phyloP scores from a whole-genome alignment of 495 filamentous ascomycete species.

The Stereocaulon alpinum region DNA sequence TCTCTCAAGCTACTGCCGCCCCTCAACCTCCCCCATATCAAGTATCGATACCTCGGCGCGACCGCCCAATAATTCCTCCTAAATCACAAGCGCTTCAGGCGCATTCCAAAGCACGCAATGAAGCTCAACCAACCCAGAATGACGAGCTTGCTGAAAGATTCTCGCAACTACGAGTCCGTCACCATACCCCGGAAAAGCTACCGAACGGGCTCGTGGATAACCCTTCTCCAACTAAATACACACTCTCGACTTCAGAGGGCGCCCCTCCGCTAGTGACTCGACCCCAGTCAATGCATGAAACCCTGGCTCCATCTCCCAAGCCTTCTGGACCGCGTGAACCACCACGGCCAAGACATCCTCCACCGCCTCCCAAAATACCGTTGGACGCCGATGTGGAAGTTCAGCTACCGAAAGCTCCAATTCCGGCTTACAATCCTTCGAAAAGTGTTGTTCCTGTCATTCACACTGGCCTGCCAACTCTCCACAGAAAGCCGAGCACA shows the following conservation, averaged over 20 bases:
- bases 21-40: neutral
- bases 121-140: neutral
- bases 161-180: slow-evolving; percentile 40
- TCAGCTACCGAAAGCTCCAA: slow-evolving; percentile 65
- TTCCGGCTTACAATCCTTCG: slow-evolving; percentile 72
- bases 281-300: slow-evolving; percentile 20
- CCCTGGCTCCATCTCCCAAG: slow-evolving; percentile 21
- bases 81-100: slow-evolving; percentile 55
- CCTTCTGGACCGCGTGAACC: slow-evolving; percentile 48
- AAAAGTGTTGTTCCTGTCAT: slow-evolving; percentile 8
- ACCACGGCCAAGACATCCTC: slow-evolving; percentile 31
- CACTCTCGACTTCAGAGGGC: slow-evolving; percentile 27
- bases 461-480: neutral
- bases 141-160: slow-evolving; percentile 48
- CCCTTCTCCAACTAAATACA: slow-evolving; percentile 29
- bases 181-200: slow-evolving; percentile 6
- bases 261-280: slow-evolving; percentile 25
- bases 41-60: slow-evolving; percentile 13
- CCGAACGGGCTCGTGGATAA: slow-evolving; percentile 10
- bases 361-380: slow-evolving; percentile 45
- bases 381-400: slow-evolving; percentile 38
- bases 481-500: slow-evolving; percentile 17
- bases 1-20: neutral
- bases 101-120: slow-evolving; percentile 20
- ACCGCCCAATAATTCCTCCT: slow-evolving; percentile 47